Base-by-base conservation (phyloP, 2,329 filamentous ascomycete species). In the Diaporthe capsici region DNA sequence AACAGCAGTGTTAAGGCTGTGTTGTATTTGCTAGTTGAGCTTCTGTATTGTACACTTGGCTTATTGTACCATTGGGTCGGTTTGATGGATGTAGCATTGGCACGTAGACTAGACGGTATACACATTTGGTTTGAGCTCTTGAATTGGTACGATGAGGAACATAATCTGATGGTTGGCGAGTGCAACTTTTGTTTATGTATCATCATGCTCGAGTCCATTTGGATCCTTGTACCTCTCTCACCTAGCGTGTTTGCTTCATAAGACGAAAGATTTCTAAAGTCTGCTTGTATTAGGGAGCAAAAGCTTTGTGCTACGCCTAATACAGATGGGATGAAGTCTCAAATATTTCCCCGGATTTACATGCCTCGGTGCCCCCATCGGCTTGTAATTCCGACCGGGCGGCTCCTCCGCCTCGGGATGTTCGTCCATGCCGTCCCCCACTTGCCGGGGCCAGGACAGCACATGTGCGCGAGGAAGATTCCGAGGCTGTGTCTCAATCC, bases 51-150 rank as follows among this genome's bases (percentile, higher is more conserved):
- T n/a, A 31, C 10, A 22, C 6, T 7, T 44, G 34, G 20, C 9
- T 7, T 53, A 8, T 39, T 12, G 12, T 9, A 22, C 28, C 22
- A 20, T 20, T 70, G 65, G 22, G 5, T 55, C 28, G 2, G 12
- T 25, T 39, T 12, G 28, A 10, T 28, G 34, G 15, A 51, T 53
- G 31, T 63, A 63, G 57, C 57, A 72, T 72, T 22, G 4, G 9
- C 31, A 39, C 25, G 53, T 72, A 72, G 57, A 53, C 15, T 61
- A 61, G 55, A 63, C 13, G 47, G 65, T 34, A 53, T 53, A 25
- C 34, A 25, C 22, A 53, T 53, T 10, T 53, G 65, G 28, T 12
- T 39, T 20, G 4, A 53, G 8, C 2, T 12, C 44, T 9, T 3
- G 12, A 22, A 6, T 12, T 37, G 47, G 12, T 6, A 2, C 10